phyloP scores from a whole-genome alignment of 1,139 yeast species.

The Taiozyma sp. region DNA sequence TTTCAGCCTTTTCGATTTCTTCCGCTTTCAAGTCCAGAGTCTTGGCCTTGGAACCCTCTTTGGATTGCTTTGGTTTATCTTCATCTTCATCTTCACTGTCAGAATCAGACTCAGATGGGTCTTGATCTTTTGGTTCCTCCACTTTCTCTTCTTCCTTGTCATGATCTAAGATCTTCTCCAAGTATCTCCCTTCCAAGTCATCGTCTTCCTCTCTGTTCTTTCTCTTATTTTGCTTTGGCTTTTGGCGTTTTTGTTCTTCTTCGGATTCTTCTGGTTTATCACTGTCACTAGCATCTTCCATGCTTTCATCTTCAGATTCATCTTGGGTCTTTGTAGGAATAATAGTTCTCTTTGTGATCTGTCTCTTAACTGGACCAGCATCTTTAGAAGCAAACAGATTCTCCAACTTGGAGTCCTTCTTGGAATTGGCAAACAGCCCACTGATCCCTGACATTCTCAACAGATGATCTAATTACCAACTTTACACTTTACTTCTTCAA shows the following conservation, averaged over 20 bases:
- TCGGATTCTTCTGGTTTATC: conserved; percentile 18
- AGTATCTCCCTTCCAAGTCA: conserved; percentile 26
- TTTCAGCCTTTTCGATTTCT: conserved; percentile 80
- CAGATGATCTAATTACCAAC: neutral
- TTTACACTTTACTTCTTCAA: neutral
- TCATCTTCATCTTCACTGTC: conserved; percentile 19
- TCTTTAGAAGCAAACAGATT: conserved; percentile 23
- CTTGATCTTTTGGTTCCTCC: conserved; percentile 10
- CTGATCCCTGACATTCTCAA: conserved; percentile 12
- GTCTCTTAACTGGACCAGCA: conserved; percentile 26
- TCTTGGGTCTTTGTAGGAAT: conserved; percentile 11
- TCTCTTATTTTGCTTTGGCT: conserved; percentile 12
- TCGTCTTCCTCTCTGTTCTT: conserved; percentile 16
- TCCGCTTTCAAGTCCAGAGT: conserved; percentile 45
- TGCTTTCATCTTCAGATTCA: conserved; percentile 5
- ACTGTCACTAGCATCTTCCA: conserved; percentile 12
- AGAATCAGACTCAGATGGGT: conserved; percentile 9
- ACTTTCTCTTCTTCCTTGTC: conserved; percentile 11
- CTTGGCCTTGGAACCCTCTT: conserved; percentile 23
- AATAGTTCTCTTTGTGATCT: conserved; percentile 21
- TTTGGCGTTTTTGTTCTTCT: conserved; percentile 18
- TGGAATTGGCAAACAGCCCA: conserved; percentile 17
- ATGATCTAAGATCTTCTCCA: conserved; percentile 18
- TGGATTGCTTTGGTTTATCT: conserved; percentile 7
- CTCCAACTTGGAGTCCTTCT: conserved; percentile 19